Evolutionary conservation across 257 asterid genomes (phyloP).

Genomic region (Scutellaria galericulata): DNA sequence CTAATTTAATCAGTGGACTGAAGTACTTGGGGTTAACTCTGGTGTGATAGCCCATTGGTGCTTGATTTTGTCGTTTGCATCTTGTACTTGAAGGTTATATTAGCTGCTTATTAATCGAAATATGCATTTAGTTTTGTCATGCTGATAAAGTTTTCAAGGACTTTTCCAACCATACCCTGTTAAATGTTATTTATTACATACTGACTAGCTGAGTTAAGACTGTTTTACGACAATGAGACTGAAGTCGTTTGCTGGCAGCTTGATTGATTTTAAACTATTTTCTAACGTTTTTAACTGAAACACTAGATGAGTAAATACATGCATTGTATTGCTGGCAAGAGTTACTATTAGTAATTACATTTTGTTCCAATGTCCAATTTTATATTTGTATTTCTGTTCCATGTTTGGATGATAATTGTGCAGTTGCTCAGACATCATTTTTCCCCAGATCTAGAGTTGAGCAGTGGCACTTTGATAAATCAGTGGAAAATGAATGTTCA

Average conservation of each 20-base stretch:
- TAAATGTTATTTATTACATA: not conserved
- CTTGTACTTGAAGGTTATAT: not conserved
- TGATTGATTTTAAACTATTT: not conserved
- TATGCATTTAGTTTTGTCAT: not conserved
- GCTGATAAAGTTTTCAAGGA: not conserved
- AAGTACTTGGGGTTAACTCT: slow-evolving; percentile 17
- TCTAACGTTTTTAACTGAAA: not conserved
- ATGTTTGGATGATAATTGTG: not conserved
- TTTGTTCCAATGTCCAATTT: not conserved
- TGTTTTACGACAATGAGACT: not conserved
- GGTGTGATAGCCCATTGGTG: slow-evolving; percentile 5
- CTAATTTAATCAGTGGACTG: not conserved
- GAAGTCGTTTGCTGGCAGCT: not conserved
- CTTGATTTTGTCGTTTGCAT: slow-evolving; percentile 8
- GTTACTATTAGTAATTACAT: no score
- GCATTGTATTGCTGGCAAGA: no score
- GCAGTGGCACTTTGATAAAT: not conserved
- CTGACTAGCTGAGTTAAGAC: not conserved
- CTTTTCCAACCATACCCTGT: not conserved
- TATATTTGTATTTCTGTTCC: not conserved
- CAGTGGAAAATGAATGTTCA: not conserved
- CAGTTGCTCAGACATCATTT: no score
- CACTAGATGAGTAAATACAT: not conserved
- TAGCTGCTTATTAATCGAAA: slow-evolving; percentile 13
- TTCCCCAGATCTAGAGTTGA: no score